These are phyloP conservation scores for Vitis hybrid DNA, from an alignment of 177 flowering plant species.

Conservation along the genomic window DNA sequence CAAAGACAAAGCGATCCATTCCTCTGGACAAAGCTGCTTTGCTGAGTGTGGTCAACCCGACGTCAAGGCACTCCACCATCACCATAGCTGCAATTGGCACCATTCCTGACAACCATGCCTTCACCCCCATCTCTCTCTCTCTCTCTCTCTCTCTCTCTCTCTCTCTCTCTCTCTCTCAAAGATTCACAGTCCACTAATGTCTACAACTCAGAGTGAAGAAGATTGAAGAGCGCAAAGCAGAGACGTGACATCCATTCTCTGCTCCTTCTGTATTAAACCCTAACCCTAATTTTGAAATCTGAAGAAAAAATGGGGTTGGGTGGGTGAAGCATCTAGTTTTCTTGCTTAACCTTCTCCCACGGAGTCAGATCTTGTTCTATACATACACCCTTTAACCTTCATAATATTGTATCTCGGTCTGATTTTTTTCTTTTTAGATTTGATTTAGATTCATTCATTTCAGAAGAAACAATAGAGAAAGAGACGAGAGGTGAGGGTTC, in stretches of 20 bases:
- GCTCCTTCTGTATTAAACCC: no score
- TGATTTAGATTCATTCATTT: neutral
- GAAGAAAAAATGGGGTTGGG: no score
- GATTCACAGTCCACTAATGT: no score
- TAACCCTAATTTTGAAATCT: no score
- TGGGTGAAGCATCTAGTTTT: no score
- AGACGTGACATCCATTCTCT: no score
- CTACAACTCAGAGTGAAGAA: no score
- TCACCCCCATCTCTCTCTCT: slow-evolving; percentile 22
- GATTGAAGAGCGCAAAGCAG: no score
- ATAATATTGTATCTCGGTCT: neutral
- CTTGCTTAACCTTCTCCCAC: no score
- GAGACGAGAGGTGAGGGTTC: slow-evolving; percentile 50
- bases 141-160: neutral
- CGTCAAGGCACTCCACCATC: slow-evolving; percentile 26
- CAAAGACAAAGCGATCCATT: slow-evolving; percentile 39
- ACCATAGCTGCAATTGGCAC: slow-evolving; percentile 43
- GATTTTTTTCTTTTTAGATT: neutral
- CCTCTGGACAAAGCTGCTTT: slow-evolving; percentile 50
- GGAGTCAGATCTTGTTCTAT: no score
- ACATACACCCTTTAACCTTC: no score
- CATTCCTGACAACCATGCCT: slow-evolving; percentile 13
- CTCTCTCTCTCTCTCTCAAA: neutral
- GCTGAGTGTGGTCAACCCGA: slow-evolving; percentile 37
- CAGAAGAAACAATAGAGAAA: slow-evolving; percentile 1